Evolutionary conservation across 2,329 filamentous ascomycete genomes (phyloP).

Genomic region (Ophiosphaerella korrae): DNA sequence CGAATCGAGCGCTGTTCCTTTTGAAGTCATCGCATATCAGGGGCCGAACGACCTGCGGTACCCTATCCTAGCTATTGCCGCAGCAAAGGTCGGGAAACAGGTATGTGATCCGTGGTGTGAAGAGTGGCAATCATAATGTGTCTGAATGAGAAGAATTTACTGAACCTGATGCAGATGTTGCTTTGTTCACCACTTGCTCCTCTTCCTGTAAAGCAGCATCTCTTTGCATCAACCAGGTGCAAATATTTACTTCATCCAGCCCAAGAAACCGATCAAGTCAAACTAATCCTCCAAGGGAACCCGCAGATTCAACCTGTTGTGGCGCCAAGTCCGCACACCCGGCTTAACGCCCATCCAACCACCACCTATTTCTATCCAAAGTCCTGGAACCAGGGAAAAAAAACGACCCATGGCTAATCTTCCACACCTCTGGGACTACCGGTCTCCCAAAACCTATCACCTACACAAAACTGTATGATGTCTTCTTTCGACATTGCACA

Average conservation of each 20-base stretch:
- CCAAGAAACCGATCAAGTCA: constrained; percentile 7
- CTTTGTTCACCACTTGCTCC: constrained; percentile 1
- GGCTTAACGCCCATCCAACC: background rate
- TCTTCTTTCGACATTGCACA: constrained; percentile 5
- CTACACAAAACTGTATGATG: constrained; percentile 14
- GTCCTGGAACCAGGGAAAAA: constrained; percentile 22
- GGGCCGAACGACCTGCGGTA: constrained; percentile 12
- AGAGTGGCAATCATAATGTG: background rate
- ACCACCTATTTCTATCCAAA: constrained; percentile 17
- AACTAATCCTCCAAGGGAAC: constrained; percentile 3
- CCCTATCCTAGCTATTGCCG: constrained; percentile 6
- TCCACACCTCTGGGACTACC: constrained; percentile 48
- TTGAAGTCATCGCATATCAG: constrained; percentile 3
- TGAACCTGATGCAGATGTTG: background rate
- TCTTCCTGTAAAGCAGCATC: background rate
- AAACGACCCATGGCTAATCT: constrained; percentile 29
- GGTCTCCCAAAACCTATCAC: constrained; percentile 12
- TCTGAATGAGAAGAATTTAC: background rate
- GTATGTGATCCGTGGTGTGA: background rate
- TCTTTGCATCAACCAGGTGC: background rate
- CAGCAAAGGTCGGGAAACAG: constrained; percentile 5
- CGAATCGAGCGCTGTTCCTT: background rate
- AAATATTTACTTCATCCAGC: constrained; percentile 1
- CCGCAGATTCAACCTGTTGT: background rate
- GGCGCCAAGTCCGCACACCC: constrained; percentile 2